Conservation (phyloP, 1,139 yeast species). For the Saccharomyces uvarum region DNA sequence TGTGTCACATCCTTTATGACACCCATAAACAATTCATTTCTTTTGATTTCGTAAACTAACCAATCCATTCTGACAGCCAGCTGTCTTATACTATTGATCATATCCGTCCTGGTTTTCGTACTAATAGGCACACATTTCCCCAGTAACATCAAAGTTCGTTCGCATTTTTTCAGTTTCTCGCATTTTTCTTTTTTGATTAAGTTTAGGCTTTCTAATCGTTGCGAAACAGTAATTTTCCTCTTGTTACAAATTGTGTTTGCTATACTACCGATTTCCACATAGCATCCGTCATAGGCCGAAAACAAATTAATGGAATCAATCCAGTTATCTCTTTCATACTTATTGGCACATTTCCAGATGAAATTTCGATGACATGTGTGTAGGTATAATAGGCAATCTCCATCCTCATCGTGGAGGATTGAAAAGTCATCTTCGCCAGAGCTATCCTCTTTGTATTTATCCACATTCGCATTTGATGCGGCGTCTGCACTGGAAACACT, state of each 20-base stretch:
- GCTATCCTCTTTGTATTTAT: not conserved
- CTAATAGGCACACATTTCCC: constrained; percentile 46
- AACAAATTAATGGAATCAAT: constrained; percentile 47
- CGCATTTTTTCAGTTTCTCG: constrained; percentile 33
- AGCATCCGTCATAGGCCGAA: constrained; percentile 44
- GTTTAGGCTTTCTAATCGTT: constrained; percentile 33
- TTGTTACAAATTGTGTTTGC: constrained; percentile 25
- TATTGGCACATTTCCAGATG: constrained; percentile 24
- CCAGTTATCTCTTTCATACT: constrained; percentile 47
- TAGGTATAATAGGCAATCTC: constrained; percentile 12
- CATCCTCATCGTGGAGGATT: constrained; percentile 4
- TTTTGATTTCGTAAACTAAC: constrained; percentile 45
- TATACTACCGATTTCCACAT: constrained; percentile 14
- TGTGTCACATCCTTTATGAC: constrained; percentile 32
- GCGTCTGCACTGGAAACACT: not conserved
- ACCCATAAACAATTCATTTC: constrained; percentile 37
- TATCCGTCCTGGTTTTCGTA: constrained; percentile 42
- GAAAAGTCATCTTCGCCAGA: not conserved
- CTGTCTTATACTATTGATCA: constrained; percentile 40
- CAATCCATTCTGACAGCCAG: constrained; percentile 47
- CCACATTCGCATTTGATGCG: not conserved
- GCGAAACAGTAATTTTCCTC: constrained; percentile 22
- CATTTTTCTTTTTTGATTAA: constrained; percentile 30
- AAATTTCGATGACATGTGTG: constrained; percentile 33
- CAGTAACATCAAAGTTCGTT: constrained; percentile 36